A percentile compares a stretch with the other conserved stretches of the same genome.
Conservation (phyloP, 2,329 filamentous ascomycete genomes). For the Neofusicoccum parvum region DNA sequence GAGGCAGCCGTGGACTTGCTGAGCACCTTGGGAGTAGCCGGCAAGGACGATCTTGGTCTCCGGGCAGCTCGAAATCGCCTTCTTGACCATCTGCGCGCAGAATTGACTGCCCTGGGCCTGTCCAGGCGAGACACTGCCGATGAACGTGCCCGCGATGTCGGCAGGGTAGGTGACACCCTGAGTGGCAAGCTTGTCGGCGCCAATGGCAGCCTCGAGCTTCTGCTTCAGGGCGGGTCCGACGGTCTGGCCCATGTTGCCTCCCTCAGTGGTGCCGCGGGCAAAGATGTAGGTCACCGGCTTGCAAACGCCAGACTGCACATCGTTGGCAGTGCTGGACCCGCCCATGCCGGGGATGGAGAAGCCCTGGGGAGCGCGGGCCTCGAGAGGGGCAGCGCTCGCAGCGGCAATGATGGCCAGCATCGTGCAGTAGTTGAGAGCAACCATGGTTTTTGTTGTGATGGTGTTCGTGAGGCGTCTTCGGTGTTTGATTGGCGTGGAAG, state of each 20-base stretch:
- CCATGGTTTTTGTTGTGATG: background rate
- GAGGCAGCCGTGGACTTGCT: constrained; percentile 32
- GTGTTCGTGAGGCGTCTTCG: background rate
- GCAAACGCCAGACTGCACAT: constrained; percentile 36
- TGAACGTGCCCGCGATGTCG: constrained; percentile 33
- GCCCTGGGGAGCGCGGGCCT: background rate
- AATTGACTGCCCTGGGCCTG: constrained; percentile 46
- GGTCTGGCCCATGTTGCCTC: constrained; percentile 55
- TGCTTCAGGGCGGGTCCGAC: constrained; percentile 56
- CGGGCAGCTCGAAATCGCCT: constrained; percentile 47
- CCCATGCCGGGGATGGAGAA: constrained; percentile 16
- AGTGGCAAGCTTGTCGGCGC: constrained; percentile 47
- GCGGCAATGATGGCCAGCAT: background rate
- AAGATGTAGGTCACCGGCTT: constrained; percentile 57
- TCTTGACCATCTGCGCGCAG: constrained; percentile 41
- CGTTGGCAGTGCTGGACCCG: constrained; percentile 29
- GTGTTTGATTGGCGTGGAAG: background rate
- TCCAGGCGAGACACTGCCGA: constrained; percentile 42
- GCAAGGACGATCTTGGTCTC: constrained; percentile 50
- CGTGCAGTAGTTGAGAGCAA: background rate
- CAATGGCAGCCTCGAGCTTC: constrained; percentile 46
- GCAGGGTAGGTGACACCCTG: constrained; percentile 57
- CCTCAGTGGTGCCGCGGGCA: constrained; percentile 57
- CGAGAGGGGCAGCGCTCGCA: background rate
- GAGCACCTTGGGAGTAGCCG: constrained; percentile 45